Evolutionary conservation across 495 filamentous ascomycete genomes (phyloP), one percentile per base, ranked within the genome.

Genomic region (Choiromyces venosus): DNA sequence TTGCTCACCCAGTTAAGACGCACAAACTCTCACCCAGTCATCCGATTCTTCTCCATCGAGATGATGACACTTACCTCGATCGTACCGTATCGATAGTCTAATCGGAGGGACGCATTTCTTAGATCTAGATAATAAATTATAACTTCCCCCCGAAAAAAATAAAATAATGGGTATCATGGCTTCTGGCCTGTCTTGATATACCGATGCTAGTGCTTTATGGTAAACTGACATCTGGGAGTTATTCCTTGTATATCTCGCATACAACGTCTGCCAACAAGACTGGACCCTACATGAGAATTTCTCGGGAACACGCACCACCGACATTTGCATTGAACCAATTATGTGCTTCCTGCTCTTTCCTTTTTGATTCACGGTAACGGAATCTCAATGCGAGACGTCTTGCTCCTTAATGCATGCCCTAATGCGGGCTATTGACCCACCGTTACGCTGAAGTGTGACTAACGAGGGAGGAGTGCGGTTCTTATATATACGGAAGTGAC

Each of bases 1-100:
- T 61, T 61, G 52, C 52, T 61, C 52, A 61, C 52, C 52, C 52
- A 61, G 52, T n/a, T 33, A 61, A 61, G 52, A 61, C 25, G 52
- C 52, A 61, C 25, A 61, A 61, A 61, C 25, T 33, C 52, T 61
- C 52, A 18, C 52, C 52, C 52, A 61, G 52, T 61, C 52, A 61
- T 33, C 52, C 52, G 52, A 29, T 12, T 61, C 52, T 14, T 33
- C 52, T 16, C 52, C 52, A 56, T 29, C 46, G 46, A 29, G 9
- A 10, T 29, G n/a, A 56, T 56, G 46, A 10, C n/a, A 56, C 25
- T 25, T 29, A n/a, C 52, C 52, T 16, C 25, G 25, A 61, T 61
- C 52, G 52, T 61, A 12, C 52, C 8, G 52, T 56, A 14, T 29
- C n/a, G 52, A 12, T 56, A 9, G 21, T 52, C 46, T n/a, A 14